Conservation (phyloP, 768 basidiomycete genomes). For the Dacryopinax spathularia region DNA sequence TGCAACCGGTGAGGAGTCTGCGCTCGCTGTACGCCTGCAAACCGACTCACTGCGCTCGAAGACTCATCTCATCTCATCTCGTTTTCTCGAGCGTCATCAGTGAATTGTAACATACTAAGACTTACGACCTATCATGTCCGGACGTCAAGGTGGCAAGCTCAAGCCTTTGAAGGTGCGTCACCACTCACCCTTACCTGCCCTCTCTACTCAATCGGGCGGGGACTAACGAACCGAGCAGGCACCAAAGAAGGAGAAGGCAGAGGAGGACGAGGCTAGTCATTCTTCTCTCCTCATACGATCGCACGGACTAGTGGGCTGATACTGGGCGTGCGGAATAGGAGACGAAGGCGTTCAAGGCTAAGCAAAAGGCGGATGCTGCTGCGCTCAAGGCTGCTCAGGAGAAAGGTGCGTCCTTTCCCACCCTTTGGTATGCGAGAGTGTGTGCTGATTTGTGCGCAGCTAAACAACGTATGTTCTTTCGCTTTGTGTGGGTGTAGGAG, state of each 20-base stretch:
- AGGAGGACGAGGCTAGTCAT: constrained; percentile 26
- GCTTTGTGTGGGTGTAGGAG: neutral
- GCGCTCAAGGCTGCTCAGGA: constrained; percentile 59
- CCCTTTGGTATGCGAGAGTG: neutral
- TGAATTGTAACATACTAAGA: neutral
- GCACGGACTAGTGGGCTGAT: neutral
- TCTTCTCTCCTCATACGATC: neutral
- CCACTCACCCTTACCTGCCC: no score
- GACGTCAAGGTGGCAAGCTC: constrained; percentile 69
- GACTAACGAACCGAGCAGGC: no score
- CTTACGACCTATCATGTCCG: constrained; percentile 30
- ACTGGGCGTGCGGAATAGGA: constrained; percentile 48
- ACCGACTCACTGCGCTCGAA: constrained; percentile 9
- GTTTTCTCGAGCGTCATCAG: neutral
- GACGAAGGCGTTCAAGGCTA: constrained; percentile 57
- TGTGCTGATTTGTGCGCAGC: neutral
- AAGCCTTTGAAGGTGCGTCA: constrained; percentile 67
- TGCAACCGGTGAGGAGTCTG: neutral
- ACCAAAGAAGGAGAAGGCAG: constrained; percentile 68
- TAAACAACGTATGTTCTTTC: neutral
- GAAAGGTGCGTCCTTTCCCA: constrained; percentile 40
- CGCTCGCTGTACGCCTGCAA: neutral
- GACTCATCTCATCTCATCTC: neutral
- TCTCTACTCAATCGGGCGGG: no score
- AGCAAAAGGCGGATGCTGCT: constrained; percentile 59